Percentiles rank a stretch among this genome's conserved stretches.
Conservation (phyloP, 2,329 filamentous ascomycete genomes). For the Penicillium sp. region DNA sequence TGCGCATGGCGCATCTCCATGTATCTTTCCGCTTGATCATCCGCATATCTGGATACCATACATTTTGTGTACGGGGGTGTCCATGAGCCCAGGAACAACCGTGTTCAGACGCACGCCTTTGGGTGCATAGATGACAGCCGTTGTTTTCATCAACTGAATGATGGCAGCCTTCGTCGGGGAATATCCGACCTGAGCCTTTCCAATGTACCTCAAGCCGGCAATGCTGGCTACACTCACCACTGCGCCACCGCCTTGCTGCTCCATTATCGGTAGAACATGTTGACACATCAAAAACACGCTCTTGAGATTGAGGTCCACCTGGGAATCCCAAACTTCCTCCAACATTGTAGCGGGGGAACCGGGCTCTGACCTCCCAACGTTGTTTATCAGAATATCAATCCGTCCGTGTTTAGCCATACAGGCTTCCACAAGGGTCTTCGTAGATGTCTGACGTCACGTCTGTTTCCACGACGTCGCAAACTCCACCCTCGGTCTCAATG, state of each 20-base stretch:
- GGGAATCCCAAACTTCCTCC: constrained; percentile 46
- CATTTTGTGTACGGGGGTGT: constrained; percentile 46
- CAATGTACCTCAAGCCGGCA: constrained; percentile 46
- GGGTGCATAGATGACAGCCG: constrained; percentile 39
- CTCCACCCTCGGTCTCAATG: constrained; percentile 28
- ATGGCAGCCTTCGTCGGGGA: constrained; percentile 46
- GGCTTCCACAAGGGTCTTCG: constrained; percentile 45
- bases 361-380: constrained; percentile 51
- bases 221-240: constrained; percentile 46
- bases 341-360: constrained; percentile 44
- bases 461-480: constrained; percentile 37
- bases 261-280: constrained; percentile 21
- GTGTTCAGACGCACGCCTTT: constrained; percentile 43
- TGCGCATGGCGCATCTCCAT: constrained; percentile 19
- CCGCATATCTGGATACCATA: constrained; percentile 41
- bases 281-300: constrained; percentile 49
- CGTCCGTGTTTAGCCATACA: constrained; percentile 47
- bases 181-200: constrained; percentile 49
- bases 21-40: constrained; percentile 39
- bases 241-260: constrained; percentile 24
- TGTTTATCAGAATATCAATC: constrained; percentile 54
- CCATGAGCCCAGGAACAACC: constrained; percentile 50
- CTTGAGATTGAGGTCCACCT: constrained; percentile 50
- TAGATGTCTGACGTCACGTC: constrained; percentile 48
- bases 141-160: constrained; percentile 45